Evolutionary conservation across 352 stramenopile species (phyloP).

Genomic region (Peronospora destructor): DNA sequence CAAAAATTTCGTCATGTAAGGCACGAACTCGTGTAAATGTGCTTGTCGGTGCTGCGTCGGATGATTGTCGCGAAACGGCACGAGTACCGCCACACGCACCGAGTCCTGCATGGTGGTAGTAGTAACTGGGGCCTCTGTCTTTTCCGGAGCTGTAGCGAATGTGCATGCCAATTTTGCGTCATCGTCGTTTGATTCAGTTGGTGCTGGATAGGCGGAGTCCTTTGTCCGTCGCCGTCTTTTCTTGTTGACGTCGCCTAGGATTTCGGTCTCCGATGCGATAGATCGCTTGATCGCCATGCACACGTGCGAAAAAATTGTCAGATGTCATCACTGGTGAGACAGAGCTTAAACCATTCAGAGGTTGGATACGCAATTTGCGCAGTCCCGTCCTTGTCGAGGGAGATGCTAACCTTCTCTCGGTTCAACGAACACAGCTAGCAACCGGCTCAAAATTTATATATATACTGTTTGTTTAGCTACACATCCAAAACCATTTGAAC

Average conservation of each 20-base stretch:
- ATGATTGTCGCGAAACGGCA: conserved; percentile 91
- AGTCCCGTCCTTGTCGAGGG: conserved; percentile 92
- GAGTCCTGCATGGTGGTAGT: conserved; percentile 13
- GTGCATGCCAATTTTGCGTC: background rate
- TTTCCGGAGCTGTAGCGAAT: conserved; percentile 5
- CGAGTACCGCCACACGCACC: conserved; percentile 78
- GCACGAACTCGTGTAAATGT: conserved; percentile 88
- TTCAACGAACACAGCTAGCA: conserved; percentile 90
- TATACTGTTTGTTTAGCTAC: too few species aligned
- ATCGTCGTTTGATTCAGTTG: background rate
- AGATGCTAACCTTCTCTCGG: conserved; percentile 94
- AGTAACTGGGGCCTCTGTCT: background rate
- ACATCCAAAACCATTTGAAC: too few species aligned
- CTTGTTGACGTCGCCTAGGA: conserved; percentile 1
- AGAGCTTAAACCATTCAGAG: conserved; percentile 83
- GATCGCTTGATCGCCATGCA: too few species aligned
- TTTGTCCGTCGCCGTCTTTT: conserved; percentile 13
- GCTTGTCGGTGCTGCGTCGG: conserved; percentile 76
- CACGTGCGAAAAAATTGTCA: too few species aligned
- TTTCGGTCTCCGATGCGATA: too few species aligned
- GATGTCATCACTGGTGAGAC: conserved; percentile 28
- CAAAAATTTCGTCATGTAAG: conserved; percentile 89
- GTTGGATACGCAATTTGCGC: conserved; percentile 71
- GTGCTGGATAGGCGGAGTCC: conserved; percentile 6
- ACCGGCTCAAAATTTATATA: too few species aligned